phyloP scores from a whole-genome alignment of 768 basidiomycete species.

The Leucogyrophana mollusca region DNA sequence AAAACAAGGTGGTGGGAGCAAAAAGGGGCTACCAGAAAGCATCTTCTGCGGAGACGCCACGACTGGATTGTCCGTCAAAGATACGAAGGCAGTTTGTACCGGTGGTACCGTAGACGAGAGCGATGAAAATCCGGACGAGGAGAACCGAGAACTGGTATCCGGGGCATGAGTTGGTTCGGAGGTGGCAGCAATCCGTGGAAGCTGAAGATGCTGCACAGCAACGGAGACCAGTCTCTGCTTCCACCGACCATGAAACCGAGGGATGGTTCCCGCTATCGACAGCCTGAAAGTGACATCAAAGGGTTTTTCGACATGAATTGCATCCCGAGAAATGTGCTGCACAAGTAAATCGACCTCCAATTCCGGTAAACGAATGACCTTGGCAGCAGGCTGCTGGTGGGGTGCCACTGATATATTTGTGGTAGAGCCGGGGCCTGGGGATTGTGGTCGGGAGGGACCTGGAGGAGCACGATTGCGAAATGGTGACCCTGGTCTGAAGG shows the following conservation, averaged over 20 bases:
- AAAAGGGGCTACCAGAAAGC: conserved; percentile 1
- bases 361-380: conserved; percentile 27
- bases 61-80: conserved; percentile 8
- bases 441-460: conserved; percentile 27
- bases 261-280: conserved; percentile 46
- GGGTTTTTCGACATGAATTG: conserved; percentile 51
- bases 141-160: conserved; percentile 5
- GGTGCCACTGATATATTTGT: conserved; percentile 8
- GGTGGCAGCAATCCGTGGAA: conserved; percentile 26
- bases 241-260: conserved; percentile 21
- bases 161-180: conserved; percentile 5
- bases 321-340: conserved; percentile 43
- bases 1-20: conserved; percentile 48
- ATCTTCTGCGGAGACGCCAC: conserved; percentile 14
- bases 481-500: conserved; percentile 45
- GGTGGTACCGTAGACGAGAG: conserved; percentile 2
- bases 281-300: conserved; percentile 59
- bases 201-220: conserved; percentile 66
- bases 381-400: conserved; percentile 20
- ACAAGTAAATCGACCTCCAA: conserved; percentile 61
- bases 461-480: conserved; percentile 36
- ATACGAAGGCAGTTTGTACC: conserved; percentile 2
- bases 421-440: conserved; percentile 26
- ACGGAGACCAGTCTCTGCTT: conserved; percentile 45
- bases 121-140: conserved; percentile 8